Evolutionary conservation across 2,329 filamentous ascomycete species (phyloP), one percentile per base, ranked within the genome.

Genomic region (Phaeosphaeriaceae sp.): DNA sequence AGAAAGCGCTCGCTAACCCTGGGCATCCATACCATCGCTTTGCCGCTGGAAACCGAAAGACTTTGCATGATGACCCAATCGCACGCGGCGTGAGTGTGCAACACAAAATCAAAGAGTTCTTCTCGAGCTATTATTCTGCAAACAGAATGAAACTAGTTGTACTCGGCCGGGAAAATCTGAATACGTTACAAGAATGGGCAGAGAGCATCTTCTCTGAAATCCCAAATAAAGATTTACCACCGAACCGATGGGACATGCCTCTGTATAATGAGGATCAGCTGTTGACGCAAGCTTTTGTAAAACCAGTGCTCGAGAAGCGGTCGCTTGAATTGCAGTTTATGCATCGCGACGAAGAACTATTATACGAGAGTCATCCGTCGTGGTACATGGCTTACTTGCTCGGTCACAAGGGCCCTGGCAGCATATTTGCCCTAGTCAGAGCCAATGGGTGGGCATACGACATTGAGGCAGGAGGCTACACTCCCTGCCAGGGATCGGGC

Each of bases 71-170:
- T 44, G 81, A 88, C 4, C 92, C 92, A 1, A 86, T 94, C 68
- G 83, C 86, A 35, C 79, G 85, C 40, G 91, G 91, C 3, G 83
- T 97, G 61, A 89, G 94, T 70, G 89, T 97, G 20, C 84, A 92
- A 41, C 87, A 91, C 60, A 92, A 92, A 72, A 96, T 97, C 68
- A 95, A 97, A 59, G 87, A 91, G 56, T 97, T 97, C 67, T 90
- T 96, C 70, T 84, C 86, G 54, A 88, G 87, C 65, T 87, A 96
- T 68, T 97, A 97, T 74, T 96, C 92, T 1, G 90, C 92, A 49
- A 97, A 97, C 68, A 83, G 87, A 30, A 96, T 96, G 90, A 96
- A 96, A 79, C 79, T 97, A 41, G 91, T 92, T 30, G 86, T 96
- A 4, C 75, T 97, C 17, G 92, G 92, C 1, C 83, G 88, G 42